Evolutionary conservation across 2,329 filamentous ascomycete species (phyloP).

Genomic region (Phyllosticta citribraziliensis): DNA sequence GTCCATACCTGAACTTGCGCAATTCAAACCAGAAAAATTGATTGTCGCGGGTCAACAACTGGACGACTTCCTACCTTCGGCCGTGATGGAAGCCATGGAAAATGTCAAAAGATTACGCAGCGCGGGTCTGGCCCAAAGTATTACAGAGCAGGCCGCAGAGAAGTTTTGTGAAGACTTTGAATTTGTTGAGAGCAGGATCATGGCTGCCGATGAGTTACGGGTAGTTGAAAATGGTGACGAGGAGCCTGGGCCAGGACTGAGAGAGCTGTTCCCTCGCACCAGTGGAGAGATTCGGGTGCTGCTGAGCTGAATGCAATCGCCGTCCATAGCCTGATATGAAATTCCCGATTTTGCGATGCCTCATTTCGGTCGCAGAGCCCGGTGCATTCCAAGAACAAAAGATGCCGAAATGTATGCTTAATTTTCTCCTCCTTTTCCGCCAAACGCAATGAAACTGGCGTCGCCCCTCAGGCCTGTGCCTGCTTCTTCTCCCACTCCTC

Average conservation of each 20-base stretch:
- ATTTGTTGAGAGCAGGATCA: slow-evolving; percentile 51
- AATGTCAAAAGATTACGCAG: slow-evolving; percentile 67
- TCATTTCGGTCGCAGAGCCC: not conserved
- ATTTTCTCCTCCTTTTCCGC: not conserved
- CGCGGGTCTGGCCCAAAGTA: slow-evolving; percentile 57
- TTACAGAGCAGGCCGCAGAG: slow-evolving; percentile 76
- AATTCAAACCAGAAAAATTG: slow-evolving; percentile 53
- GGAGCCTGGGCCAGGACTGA: slow-evolving; percentile 32
- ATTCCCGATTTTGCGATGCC: not conserved
- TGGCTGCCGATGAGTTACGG: slow-evolving; percentile 46
- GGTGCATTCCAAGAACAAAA: not conserved
- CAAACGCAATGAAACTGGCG: not conserved
- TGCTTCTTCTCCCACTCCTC: slow-evolving; percentile 74
- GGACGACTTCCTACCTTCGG: slow-evolving; percentile 86
- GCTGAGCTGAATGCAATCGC: slow-evolving; percentile 39
- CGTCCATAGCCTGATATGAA: not conserved
- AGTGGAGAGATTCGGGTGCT: slow-evolving; percentile 55
- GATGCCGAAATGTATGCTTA: not conserved
- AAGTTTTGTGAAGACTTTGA: slow-evolving; percentile 81
- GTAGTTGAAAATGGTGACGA: slow-evolving; percentile 27
- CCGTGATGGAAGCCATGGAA: slow-evolving; percentile 82
- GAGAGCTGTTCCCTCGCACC: slow-evolving; percentile 53
- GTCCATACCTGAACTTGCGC: slow-evolving; percentile 44
- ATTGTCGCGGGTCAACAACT: slow-evolving; percentile 61
- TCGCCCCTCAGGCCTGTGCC: slow-evolving; percentile 18